phyloP scores from a whole-genome alignment of 768 basidiomycete genomes.

The Leccinum incarnatum region DNA sequence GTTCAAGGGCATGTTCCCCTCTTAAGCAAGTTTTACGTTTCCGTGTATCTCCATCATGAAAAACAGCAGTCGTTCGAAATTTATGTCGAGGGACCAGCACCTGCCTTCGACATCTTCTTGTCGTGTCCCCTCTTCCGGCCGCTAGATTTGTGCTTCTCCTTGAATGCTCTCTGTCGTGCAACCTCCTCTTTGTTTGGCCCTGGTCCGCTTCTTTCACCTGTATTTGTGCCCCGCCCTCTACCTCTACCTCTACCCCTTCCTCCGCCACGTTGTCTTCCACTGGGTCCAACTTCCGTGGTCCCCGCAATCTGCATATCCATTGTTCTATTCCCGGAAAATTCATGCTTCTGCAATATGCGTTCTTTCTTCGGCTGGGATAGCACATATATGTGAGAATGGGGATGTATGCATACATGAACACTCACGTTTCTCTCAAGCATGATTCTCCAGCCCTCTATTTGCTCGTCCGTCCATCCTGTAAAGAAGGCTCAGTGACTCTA shows the following conservation, averaged over 20 bases:
- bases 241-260: conserved; percentile 42
- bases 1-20: conserved; percentile 50
- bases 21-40: conserved; percentile 6
- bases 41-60: neutral
- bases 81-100: conserved; percentile 36
- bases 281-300: conserved; percentile 9
- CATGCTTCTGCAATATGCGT: conserved; percentile 70
- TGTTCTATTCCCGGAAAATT: conserved; percentile 63
- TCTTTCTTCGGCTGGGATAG: conserved; percentile 64
- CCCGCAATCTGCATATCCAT: conserved; percentile 6
- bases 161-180: conserved; percentile 62
- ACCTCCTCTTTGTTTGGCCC: conserved; percentile 38
- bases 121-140: conserved; percentile 83
- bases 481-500: neutral
- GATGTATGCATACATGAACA: conserved; percentile 16
- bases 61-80: neutral
- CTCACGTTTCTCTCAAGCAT: conserved; percentile 88
- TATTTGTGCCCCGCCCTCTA: conserved; percentile 35
- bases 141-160: conserved; percentile 79
- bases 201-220: conserved; percentile 32
- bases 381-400: conserved; percentile 5
- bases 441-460: conserved; percentile 89
- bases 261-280: conserved; percentile 21
- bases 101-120: conserved; percentile 78
- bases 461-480: conserved; percentile 73